phyloP scores from a whole-genome alignment of 116 monocot genomes.

The Phalaenopsis hybrid region DNA sequence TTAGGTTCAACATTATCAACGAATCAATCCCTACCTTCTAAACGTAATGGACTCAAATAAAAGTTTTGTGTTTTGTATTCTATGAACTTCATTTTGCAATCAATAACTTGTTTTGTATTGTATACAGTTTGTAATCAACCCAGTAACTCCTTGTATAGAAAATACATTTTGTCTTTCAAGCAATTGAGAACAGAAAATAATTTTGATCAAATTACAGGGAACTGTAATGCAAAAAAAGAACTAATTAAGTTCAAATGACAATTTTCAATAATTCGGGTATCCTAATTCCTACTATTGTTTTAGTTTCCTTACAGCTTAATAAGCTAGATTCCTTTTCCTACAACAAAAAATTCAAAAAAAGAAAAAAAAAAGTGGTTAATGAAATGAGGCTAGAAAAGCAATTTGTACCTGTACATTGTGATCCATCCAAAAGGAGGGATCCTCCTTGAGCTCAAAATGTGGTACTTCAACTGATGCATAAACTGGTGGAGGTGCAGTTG shows the following conservation, averaged over 20 bases:
- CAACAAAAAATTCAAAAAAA: not conserved
- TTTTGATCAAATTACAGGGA: not conserved
- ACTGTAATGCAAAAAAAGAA: not conserved
- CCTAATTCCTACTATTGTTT: not conserved
- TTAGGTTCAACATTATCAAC: not conserved
- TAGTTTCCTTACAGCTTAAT: not conserved
- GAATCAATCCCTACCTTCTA: not conserved
- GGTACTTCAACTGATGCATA: conserved; percentile 52
- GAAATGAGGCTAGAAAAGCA: not conserved
- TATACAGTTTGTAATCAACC: not conserved
- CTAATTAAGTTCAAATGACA: not conserved
- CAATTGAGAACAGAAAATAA: not conserved
- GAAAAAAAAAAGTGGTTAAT: not conserved
- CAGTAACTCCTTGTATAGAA: not conserved
- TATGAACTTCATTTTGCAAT: not conserved
- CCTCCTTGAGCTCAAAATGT: conserved; percentile 76
- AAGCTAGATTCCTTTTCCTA: not conserved
- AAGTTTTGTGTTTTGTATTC: not conserved
- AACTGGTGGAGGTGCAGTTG: conserved; percentile 12
- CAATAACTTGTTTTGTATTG: not conserved
- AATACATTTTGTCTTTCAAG: not conserved
- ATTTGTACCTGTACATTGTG: conserved; percentile 79
- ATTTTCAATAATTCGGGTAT: not conserved
- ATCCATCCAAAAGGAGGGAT: conserved; percentile 95
- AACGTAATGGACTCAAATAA: not conserved